Conservation (phyloP, 2,329 filamentous ascomycete genomes). For the Cordyceps cateniannulata region DNA sequence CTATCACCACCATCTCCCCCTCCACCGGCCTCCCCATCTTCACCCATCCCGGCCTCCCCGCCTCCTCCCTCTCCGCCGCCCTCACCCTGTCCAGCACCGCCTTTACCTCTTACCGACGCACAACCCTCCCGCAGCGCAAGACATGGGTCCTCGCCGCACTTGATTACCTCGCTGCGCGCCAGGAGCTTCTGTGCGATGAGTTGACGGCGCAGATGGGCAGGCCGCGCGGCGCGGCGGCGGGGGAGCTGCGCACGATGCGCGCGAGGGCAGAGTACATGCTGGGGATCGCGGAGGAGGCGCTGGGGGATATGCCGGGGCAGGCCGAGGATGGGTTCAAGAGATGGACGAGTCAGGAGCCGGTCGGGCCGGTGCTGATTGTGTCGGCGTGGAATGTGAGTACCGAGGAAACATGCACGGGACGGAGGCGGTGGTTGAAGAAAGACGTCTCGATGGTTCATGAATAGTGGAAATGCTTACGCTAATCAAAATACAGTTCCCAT, state of each 20-base stretch:
- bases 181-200: constrained; percentile 76
- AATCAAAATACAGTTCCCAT: constrained; percentile 64
- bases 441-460: not conserved
- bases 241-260: constrained; percentile 78
- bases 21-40: constrained; percentile 60
- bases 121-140: constrained; percentile 67
- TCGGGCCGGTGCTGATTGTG: constrained; percentile 81
- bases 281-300: constrained; percentile 69
- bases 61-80: constrained; percentile 49
- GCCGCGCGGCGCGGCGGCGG: constrained; percentile 78
- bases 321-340: constrained; percentile 81
- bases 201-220: constrained; percentile 93
- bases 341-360: constrained; percentile 79
- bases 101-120: constrained; percentile 71
- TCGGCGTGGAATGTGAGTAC: constrained; percentile 89
- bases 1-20: constrained; percentile 55
- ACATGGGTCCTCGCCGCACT: constrained; percentile 75
- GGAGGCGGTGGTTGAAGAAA: not conserved
- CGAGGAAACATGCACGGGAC: not conserved
- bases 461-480: constrained; percentile 11
- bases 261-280: constrained; percentile 80
- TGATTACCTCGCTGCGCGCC: constrained; percentile 58
- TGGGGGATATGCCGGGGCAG: constrained; percentile 77
- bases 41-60: constrained; percentile 52
- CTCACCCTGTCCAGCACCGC: constrained; percentile 58